Evolutionary conservation across 495 filamentous ascomycete species (phyloP), one percentile per base, ranked within the genome.

Genomic region (Talaromyces adpressus): DNA sequence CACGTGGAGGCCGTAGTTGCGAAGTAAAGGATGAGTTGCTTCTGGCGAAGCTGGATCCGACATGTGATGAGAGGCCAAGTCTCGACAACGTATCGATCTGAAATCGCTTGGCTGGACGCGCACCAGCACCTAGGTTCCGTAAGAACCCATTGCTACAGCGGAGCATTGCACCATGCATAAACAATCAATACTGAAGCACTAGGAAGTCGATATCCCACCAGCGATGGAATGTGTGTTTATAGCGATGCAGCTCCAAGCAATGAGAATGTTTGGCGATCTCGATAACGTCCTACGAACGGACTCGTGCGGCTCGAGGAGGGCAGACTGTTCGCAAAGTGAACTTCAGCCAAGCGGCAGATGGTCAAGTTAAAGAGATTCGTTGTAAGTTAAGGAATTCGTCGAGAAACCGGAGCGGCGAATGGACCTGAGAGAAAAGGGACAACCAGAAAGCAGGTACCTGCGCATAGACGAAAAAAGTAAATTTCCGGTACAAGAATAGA

Each of bases 141-240:
- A 62, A 9, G 60, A 39, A 49, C 58, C 16, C 58, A 49, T 45
- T 47, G 22, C 36, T 51, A 34, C 2, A 62, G 23, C 45, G 41
- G 11, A 62, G 60, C 60, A 62, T 62, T 16, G 60, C 47, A 32
- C 14, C 30, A 25, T 20, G 27, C 52, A n/a, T 56, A 16, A 6
- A 20, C 18, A 4, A 9, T 41, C 36, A 16, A 14, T 16, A 41
- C 36, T 41, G 45, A 22, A 20, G 18, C 6, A 18, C 14, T 49
- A n/a, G 45, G n/a, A 7, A 49, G 7, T 20, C 45, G 16, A 49
- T 5, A 6, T 49, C 22, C n/a, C 45, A 41, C 36, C 12, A 41
- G 36, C 36, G 36, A 41, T 41, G 14, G 4, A 41, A 41, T 16
- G 36, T 41, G 36, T 41, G 32, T 41, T 41, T 16, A 16, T 41